phyloP scores from a whole-genome alignment of 306 rosid genomes.

The Astragalus membranaceus region DNA sequence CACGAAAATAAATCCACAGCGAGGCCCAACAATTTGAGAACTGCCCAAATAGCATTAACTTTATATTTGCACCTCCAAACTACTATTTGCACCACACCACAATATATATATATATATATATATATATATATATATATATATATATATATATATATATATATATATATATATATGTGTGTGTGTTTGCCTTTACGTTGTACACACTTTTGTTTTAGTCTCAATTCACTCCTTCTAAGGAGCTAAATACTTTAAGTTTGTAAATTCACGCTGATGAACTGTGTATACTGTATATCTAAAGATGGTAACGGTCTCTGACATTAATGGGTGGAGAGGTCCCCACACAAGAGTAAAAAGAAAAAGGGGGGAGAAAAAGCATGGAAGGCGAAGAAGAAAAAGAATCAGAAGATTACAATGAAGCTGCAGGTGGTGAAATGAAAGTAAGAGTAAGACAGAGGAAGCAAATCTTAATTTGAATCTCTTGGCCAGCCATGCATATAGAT shows the following conservation, averaged over 20 bases:
- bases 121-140: too few species aligned
- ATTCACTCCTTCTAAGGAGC: too few species aligned
- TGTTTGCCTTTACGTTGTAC: too few species aligned
- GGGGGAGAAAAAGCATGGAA: background rate
- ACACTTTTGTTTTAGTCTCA: too few species aligned
- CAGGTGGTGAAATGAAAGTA: background rate
- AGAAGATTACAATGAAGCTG: slow-evolving; percentile 12
- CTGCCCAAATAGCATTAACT: too few species aligned
- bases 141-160: too few species aligned
- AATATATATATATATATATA: too few species aligned
- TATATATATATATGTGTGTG: too few species aligned
- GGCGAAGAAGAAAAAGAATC: slow-evolving; percentile 25
- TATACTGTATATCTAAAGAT: background rate
- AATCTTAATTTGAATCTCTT: background rate
- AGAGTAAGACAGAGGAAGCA: slow-evolving; percentile 22
- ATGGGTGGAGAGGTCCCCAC: slow-evolving; percentile 31
- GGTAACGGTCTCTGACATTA: slow-evolving; percentile 21
- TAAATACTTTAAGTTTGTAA: background rate
- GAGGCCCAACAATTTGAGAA: too few species aligned
- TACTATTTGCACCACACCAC: too few species aligned
- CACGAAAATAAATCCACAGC: too few species aligned
- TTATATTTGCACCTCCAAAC: too few species aligned
- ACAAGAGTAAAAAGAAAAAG: background rate
- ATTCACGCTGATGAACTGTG: background rate
- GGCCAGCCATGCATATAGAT: background rate